These are phyloP conservation scores for Neofusicoccum cordaticola DNA, from an alignment of 2,329 filamentous ascomycete genomes.

Conservation along the genomic window DNA sequence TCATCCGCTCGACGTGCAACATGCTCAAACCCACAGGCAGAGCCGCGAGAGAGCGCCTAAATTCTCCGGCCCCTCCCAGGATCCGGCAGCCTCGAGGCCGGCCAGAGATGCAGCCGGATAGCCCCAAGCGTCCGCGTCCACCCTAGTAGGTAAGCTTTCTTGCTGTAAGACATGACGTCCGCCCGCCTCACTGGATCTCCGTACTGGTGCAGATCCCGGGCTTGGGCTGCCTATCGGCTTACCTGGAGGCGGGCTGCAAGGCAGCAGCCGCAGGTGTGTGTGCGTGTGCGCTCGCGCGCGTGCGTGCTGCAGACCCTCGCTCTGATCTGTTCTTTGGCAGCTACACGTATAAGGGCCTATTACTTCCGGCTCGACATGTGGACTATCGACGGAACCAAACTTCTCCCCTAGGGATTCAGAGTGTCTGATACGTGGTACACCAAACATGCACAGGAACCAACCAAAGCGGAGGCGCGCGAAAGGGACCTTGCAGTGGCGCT, in stretches of 20 bases:
- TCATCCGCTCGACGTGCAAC: not conserved
- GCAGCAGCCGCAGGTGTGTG: not conserved
- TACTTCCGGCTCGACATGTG: not conserved
- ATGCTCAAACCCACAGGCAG: not conserved
- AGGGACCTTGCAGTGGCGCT: not conserved
- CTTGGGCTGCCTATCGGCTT: not conserved
- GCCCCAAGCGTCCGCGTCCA: not conserved
- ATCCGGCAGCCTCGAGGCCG: not conserved
- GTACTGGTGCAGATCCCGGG: not conserved
- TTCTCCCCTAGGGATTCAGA: not conserved
- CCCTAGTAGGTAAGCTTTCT: not conserved
- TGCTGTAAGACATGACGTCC: not conserved
- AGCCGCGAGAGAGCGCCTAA: too few relatives aligned
- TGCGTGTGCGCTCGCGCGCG: too few relatives aligned
- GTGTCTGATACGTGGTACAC: not conserved
- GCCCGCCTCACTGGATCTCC: not conserved
- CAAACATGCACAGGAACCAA: not conserved
- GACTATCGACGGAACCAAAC: not conserved
- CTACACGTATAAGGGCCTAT: not conserved
- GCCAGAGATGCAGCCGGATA: not conserved
- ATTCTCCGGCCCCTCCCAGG: too few relatives aligned
- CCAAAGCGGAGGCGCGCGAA: not conserved
- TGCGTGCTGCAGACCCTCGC: not conserved
- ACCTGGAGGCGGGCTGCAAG: not conserved
- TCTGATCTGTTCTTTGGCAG: too few relatives aligned